Percentiles rank a stretch among this genome's conserved stretches.
These are phyloP conservation scores for Pharus latifolius DNA, from an alignment of 176 grass and related monocot genomes.

Conservation along the genomic window DNA sequence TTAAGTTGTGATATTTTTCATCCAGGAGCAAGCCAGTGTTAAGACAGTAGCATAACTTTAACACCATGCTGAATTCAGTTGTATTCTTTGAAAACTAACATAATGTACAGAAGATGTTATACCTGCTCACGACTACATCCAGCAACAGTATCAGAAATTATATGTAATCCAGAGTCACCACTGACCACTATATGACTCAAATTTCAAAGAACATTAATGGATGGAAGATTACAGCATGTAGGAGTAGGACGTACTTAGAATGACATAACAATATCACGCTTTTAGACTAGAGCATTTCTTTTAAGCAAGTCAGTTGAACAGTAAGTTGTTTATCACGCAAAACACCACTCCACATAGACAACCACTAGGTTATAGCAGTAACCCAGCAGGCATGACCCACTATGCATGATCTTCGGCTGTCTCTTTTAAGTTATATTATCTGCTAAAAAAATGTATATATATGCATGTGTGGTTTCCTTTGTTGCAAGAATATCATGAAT, in stretches of 20 bases:
- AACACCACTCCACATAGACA: neutral
- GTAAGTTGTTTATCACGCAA: neutral
- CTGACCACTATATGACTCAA: neutral
- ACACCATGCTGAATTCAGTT: neutral
- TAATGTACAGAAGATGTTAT: neutral
- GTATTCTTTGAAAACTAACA: neutral
- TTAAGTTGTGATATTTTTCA: neutral
- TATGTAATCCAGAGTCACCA: neutral
- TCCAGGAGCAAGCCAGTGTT: neutral
- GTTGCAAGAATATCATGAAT: neutral
- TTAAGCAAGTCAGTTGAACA: neutral
- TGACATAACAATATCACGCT: too few relatives aligned
- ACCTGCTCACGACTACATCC: neutral
- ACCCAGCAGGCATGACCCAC: neutral
- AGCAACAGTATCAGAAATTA: neutral
- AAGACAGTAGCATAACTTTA: neutral
- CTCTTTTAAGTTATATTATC: neutral
- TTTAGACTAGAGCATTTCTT: neutral
- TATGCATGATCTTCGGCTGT: neutral
- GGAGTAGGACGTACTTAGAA: too few relatives aligned
- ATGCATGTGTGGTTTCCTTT: neutral
- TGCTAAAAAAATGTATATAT: too few relatives aligned
- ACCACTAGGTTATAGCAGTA: neutral
- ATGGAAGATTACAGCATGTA: neutral
- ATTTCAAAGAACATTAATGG: neutral